A percentile compares a stretch with the other conserved stretches of the same genome.
These are phyloP conservation scores for Lodderomyces oxycetoniae DNA, from an alignment of 1,139 yeast species.

Conservation along the genomic window DNA sequence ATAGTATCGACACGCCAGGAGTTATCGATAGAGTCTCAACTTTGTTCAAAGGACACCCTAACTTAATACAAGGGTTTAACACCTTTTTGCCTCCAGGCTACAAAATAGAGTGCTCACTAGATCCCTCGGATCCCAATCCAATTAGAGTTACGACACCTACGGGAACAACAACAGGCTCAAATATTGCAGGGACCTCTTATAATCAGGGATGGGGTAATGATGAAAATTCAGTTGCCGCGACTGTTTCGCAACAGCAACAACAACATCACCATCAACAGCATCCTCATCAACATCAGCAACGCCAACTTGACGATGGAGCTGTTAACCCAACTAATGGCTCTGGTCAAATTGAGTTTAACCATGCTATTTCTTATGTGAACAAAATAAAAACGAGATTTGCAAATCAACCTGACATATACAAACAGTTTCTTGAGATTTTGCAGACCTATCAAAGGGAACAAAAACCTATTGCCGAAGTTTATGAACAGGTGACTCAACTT, in stretches of 20 bases:
- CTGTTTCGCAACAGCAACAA: constrained; percentile 11
- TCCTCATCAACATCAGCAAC: constrained; percentile 12
- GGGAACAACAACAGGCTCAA: constrained; percentile 76
- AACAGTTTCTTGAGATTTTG: constrained; percentile 86
- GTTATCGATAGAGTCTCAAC: constrained; percentile 93
- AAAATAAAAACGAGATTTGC: constrained; percentile 92
- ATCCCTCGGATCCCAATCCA: constrained; percentile 88
- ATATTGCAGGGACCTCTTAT: constrained; percentile 26
- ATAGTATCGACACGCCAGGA: constrained; percentile 90
- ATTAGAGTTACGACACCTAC: constrained; percentile 94
- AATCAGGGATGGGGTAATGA: constrained; percentile 26
- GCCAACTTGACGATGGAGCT: constrained; percentile 19
- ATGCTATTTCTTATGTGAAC: constrained; percentile 93
- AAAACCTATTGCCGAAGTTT: constrained; percentile 90
- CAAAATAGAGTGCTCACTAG: constrained; percentile 84
- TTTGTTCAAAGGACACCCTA: constrained; percentile 87
- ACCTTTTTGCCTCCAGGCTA: constrained; percentile 97
- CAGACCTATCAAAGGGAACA: constrained; percentile 97
- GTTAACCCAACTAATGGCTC: constrained; percentile 35
- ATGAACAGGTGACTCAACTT: constrained; percentile 82
- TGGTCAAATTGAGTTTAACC: constrained; percentile 93
- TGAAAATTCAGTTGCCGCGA: constrained; percentile 11
- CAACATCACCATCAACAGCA: constrained; percentile 12
- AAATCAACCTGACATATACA: constrained; percentile 91
- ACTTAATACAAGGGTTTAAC: constrained; percentile 91